Base-by-base conservation (phyloP, 108 stramenopile species). In the Schizochytrium sp. region DNA sequence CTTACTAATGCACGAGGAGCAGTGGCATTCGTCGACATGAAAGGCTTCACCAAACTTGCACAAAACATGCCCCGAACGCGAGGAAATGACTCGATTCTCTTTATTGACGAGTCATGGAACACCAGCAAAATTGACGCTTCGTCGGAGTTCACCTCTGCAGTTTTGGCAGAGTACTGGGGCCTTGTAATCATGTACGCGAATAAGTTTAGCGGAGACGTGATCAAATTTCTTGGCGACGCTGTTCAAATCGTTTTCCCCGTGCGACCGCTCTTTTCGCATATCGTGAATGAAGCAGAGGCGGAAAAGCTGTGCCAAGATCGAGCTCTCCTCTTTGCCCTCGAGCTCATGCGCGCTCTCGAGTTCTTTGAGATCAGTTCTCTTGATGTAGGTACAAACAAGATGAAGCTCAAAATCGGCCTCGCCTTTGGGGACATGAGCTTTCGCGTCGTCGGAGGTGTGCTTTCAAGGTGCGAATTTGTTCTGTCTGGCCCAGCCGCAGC, bases 221-320 rank as follows among this genome's bases (percentile, higher is more conserved):
- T 83, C 10, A 83, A 83, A 45, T 83, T 83, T 83, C 76, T 83
- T 34, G 76, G 76, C 45, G 76, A 83, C 4, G 76, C 48, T 12
- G 48, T 83, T 6, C 76, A 83, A 83, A 83, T 83, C 51, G 12
- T 83, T 12, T 83, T 83, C 23, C 76, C 76, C n/a, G 28, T 83
- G 0, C 6, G 28, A 0, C 76, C 76, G 12, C 12, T 83, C 12
- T 83, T 83, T 23, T 47, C 45, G 45, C 25, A 69, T 4, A 69
- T 69, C 41, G 45, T 53, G n/a, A 25, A 83, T 3, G 10, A 12
- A 25, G n/a, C 10, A 55, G 12, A 83, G 45, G 76, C 76, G 48
- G 48, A 83, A 6, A 21, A 53, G 25, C 48, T 47, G 6, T 83
- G 76, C 76, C 45, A 53, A 45, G 48, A 53, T 18, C 76, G 51